Evolutionary conservation across 1,284 basidiomycete species (phyloP).

Genomic region (Coniophora puteana): DNA sequence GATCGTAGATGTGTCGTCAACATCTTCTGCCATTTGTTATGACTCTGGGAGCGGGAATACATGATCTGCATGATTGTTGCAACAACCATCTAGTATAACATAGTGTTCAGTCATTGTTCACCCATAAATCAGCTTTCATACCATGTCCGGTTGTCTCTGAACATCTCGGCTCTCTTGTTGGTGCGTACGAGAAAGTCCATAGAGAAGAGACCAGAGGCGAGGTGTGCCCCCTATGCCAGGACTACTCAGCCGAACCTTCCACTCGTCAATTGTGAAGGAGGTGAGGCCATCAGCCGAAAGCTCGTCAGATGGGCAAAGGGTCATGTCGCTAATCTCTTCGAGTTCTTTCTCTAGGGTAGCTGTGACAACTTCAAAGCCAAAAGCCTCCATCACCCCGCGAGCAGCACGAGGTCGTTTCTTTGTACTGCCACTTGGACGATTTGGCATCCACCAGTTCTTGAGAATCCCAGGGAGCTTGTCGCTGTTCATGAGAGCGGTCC

Average conservation of each 20-base stretch:
- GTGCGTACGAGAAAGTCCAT: constrained; percentile 7
- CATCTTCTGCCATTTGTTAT: constrained; percentile 17
- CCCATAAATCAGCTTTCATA: constrained; percentile 4
- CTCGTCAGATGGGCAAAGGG: constrained; percentile 11
- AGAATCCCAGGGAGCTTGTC: constrained; percentile 25
- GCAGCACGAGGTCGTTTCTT: constrained; percentile 17
- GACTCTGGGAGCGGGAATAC: constrained; percentile 15
- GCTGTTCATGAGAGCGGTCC: constrained; percentile 23
- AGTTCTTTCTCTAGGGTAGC: constrained; percentile 14
- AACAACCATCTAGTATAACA: constrained; percentile 2
- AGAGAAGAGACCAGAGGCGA: constrained; percentile 13
- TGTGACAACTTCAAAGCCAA: constrained; percentile 14
- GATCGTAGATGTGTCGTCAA: constrained; percentile 24
- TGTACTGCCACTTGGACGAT: constrained; percentile 8
- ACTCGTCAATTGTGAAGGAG: constrained; percentile 9
- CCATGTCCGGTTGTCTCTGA: constrained; percentile 19
- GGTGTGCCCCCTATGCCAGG: constrained; percentile 13
- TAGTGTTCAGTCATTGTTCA: not conserved
- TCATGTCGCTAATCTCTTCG: constrained; percentile 8
- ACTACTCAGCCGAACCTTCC: constrained; percentile 6
- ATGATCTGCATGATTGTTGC: constrained; percentile 11
- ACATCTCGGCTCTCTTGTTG: constrained; percentile 14
- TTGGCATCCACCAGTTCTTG: constrained; percentile 24
- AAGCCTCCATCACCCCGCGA: constrained; percentile 12
- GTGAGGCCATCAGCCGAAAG: constrained; percentile 12